phyloP scores from a whole-genome alignment of 2,329 filamentous ascomycete genomes.

The Ilyonectria mors-panacis region DNA sequence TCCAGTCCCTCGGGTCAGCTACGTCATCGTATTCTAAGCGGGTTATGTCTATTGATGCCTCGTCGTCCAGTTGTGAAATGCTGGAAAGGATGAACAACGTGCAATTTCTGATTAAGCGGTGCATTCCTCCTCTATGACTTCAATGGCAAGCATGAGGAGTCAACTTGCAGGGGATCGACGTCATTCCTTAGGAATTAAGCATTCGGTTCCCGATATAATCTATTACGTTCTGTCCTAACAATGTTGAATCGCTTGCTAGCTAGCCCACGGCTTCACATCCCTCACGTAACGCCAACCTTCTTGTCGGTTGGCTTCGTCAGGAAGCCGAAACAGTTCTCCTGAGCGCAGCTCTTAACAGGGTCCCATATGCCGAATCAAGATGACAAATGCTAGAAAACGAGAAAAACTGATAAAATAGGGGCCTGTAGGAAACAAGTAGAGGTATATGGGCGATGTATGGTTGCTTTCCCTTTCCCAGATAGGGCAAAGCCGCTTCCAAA shows the following conservation, averaged over 20 bases:
- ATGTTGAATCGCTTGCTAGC: slow-evolving; percentile 35
- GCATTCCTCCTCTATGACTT: not conserved
- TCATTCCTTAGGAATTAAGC: not conserved
- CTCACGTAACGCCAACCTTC: slow-evolving; percentile 42
- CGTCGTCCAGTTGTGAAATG: not conserved
- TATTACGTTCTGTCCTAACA: slow-evolving; percentile 38
- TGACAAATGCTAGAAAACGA: slow-evolving; percentile 23
- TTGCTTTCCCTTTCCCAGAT: slow-evolving; percentile 21
- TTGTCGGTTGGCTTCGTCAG: slow-evolving; percentile 39
- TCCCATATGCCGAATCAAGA: slow-evolving; percentile 13
- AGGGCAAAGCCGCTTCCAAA: slow-evolving; percentile 35
- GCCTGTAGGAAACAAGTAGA: slow-evolving; percentile 24
- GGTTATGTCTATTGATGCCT: not conserved
- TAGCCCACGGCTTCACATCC: slow-evolving; percentile 34
- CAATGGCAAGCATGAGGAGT: not conserved
- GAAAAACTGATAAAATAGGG: slow-evolving; percentile 15
- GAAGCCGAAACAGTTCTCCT: slow-evolving; percentile 32
- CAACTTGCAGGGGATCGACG: not conserved
- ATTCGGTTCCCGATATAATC: slow-evolving; percentile 17
- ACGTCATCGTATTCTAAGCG: slow-evolving; percentile 11
- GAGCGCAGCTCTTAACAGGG: slow-evolving; percentile 8
- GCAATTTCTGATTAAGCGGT: not conserved
- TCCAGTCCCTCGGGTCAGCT: slow-evolving; percentile 18
- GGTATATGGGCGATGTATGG: slow-evolving; percentile 25
- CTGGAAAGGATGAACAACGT: not conserved